Evolutionary conservation across 192 early-diverging fungal species (phyloP), one percentile per base, ranked within the genome.

Genomic region (Entomortierella parvispora): DNA sequence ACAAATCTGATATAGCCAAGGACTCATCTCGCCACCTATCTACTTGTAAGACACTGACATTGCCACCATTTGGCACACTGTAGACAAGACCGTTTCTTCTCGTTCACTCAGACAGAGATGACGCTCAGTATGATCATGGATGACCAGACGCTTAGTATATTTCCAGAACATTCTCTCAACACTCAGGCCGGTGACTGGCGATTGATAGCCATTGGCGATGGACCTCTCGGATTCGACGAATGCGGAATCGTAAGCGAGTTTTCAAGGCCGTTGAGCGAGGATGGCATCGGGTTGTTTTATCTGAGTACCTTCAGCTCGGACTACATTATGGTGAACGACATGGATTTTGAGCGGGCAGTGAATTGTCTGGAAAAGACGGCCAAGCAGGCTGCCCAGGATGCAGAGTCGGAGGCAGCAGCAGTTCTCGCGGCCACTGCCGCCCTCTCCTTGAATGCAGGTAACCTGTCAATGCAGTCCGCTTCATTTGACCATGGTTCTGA

Each of bases 51-150:
- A n/a, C n/a, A n/a, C n/a, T n/a, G n/a, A n/a, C n/a, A n/a, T n/a
- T n/a, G n/a, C n/a, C n/a, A n/a, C n/a, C n/a, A n/a, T n/a, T n/a
- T n/a, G n/a, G n/a, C n/a, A n/a, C n/a, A n/a, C 12, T 12, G 37
- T 64, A 77, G 74, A 55, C 55, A 14, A 26, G 74, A 77, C 20
- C 65, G 74, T 2, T 77, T 77, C 26, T 77, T 77, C 25, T 77
- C 74, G 5, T 77, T 77, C 23, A 77, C 74, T 0, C 74, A 62
- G 45, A 77, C 74, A 37, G 74, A 77, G 23, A 77, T 60, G 9
- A 77, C 65, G 17, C 23, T 77, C 9, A 77, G 74, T 31, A 62
- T 77, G 37, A 77, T 77, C 42, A 77, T 77, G 74, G 74, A 77
- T 43, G 65, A 68, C 49, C 51, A 45, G 1, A 77, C 74, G 2